Evolutionary conservation across 2,329 filamentous ascomycete genomes (phyloP).

Genomic region (Penicillium sp.): DNA sequence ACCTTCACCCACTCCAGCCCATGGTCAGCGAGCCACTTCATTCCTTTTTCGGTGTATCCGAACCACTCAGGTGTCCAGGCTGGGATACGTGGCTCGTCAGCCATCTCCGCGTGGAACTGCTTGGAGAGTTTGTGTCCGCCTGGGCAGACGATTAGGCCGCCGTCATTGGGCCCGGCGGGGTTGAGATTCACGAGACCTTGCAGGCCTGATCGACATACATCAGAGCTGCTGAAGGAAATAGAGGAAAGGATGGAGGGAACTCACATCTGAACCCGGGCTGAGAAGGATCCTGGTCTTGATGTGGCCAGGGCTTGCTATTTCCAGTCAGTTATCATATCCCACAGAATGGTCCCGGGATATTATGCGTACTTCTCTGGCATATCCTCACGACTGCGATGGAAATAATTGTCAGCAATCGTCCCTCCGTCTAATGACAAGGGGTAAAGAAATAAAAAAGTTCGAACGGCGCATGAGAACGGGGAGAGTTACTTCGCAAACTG

Average conservation of each 20-base stretch:
- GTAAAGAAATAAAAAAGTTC: neutral
- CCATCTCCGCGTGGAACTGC: constrained; percentile 38
- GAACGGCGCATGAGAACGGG: too few relatives aligned
- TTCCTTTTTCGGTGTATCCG: constrained; percentile 34
- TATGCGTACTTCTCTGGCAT: constrained; percentile 19
- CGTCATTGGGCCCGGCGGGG: constrained; percentile 43
- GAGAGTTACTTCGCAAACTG: constrained; percentile 43
- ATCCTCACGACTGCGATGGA: constrained; percentile 20
- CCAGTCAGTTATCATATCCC: neutral
- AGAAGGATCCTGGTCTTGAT: constrained; percentile 52
- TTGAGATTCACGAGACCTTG: constrained; percentile 57
- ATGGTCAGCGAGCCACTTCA: constrained; percentile 40
- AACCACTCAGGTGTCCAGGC: constrained; percentile 39
- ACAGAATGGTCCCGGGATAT: neutral
- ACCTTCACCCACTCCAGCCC: constrained; percentile 43
- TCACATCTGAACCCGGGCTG: constrained; percentile 56
- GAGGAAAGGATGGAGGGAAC: neutral
- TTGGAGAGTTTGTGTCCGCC: constrained; percentile 38
- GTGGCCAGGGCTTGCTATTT: constrained; percentile 51
- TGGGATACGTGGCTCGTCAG: constrained; percentile 32
- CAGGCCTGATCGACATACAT: constrained; percentile 1
- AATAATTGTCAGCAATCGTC: neutral
- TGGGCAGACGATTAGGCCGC: constrained; percentile 41
- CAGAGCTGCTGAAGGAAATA: neutral
- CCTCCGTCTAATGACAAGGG: too few relatives aligned